Base-by-base conservation (phyloP, 176 grass and related monocot species). In the Oryza coarctata region DNA sequence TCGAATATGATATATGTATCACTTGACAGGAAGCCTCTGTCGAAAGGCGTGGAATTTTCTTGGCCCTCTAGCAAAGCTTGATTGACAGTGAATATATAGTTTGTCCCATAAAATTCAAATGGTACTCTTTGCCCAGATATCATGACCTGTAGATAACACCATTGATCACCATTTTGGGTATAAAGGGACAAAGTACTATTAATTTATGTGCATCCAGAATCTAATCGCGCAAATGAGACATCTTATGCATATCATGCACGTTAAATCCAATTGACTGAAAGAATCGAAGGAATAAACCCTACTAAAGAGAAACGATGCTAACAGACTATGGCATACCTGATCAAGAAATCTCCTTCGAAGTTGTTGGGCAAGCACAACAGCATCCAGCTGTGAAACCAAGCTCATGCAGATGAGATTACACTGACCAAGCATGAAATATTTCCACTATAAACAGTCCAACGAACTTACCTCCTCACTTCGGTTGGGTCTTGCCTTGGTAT, bases 1-100 rank as follows among this genome's bases (percentile, higher is more conserved):
- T 99, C 96, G 80, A 99, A 99, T 83, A 99, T 91, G 77, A 99
- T 90, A 65, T 95, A 99, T 35, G 96, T 98, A 45, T 98, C 96
- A 44, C 65, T 91, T 60, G 85, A 89, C 49, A 99, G 78, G 39
- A 91, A 87, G 55, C 96, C 96, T 95, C 93, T 93, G 61, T 93
- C 96, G 69, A 91, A 68, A 1, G 85, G 84, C 12, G 86, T 92
- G 47, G 96, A 90, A 80, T 74, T 84, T 75, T 95, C 96, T 85
- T 93, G 93, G 25, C 93, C 91, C 83, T 99, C 90, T 79, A 93
- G 80, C 76, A 95, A 83, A 62, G 93, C 96, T 85, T 99, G 93
- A 87, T 94, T 99, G 73, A 95, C 91, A 8, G 85, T 94, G 67
- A 99, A 99, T 41, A 94, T 91, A 75, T 94, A 99, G 38, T 95